Conservation (phyloP, 2,329 filamentous ascomycete genomes). For the Fusarium compactum region DNA sequence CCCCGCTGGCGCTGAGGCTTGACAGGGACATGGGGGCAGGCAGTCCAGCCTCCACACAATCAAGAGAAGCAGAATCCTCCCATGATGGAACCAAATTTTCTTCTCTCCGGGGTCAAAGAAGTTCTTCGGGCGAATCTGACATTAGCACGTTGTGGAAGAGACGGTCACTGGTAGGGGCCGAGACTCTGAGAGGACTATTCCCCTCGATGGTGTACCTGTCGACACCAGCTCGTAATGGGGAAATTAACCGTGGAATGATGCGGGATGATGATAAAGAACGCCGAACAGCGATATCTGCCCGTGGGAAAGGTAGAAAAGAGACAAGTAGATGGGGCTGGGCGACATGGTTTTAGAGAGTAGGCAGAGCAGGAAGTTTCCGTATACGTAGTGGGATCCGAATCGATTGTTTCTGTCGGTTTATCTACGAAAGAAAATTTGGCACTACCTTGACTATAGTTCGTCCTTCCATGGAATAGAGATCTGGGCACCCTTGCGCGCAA, state of each 20-base stretch:
- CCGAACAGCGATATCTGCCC: slow-evolving; percentile 7
- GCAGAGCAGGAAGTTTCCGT: slow-evolving; percentile 13
- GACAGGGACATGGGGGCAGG: slow-evolving; percentile 6
- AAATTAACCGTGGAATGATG: slow-evolving; percentile 11
- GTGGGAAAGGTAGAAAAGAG: slow-evolving; percentile 44
- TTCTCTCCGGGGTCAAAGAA: slow-evolving; percentile 2
- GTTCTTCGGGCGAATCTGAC: slow-evolving; percentile 17
- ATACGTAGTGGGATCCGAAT: slow-evolving; percentile 19
- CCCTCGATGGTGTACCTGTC: slow-evolving; percentile 35
- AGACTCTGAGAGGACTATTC: slow-evolving; percentile 38
- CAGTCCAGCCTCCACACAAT: not conserved
- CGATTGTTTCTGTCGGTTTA: slow-evolving; percentile 34
- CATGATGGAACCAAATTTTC: slow-evolving; percentile 10
- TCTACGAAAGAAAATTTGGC: slow-evolving; percentile 25
- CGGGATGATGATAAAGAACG: slow-evolving; percentile 18
- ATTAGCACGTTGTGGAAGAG: slow-evolving; percentile 35
- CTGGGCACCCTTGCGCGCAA: slow-evolving; percentile 58
- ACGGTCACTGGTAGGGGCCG: slow-evolving; percentile 36
- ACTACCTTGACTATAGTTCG: slow-evolving; percentile 52
- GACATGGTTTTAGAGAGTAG: slow-evolving; percentile 47
- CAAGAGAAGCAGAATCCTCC: slow-evolving; percentile 7
- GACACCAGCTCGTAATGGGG: slow-evolving; percentile 19
- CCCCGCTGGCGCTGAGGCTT: not conserved
- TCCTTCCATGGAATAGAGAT: slow-evolving; percentile 60
- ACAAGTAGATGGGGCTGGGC: slow-evolving; percentile 48